Evolutionary conservation across 768 basidiomycete species (phyloP), one percentile per base, ranked within the genome.

Genomic region (Crepidotus variabilis): DNA sequence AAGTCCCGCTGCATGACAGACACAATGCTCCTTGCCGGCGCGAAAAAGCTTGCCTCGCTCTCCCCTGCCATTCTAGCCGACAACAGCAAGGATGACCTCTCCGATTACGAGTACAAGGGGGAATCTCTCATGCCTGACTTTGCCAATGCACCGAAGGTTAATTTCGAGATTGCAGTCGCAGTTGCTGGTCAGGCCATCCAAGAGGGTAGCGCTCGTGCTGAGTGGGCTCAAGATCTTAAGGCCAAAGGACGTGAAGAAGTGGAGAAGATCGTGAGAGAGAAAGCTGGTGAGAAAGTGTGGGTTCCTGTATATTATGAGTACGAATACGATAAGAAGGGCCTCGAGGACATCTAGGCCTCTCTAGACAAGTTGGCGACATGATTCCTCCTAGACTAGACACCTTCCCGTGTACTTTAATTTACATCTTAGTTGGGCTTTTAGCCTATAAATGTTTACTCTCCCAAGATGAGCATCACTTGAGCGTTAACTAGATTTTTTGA

Each of bases 1-100:
- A 74, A 85, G 57, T 84, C 89, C 0, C 75, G 80, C 5, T 71
- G 66, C 7, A 77, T 95, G 62, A 86, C 89, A 1, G 90, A 93
- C 68, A 81, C 78, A n/a, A 94, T 95, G 93, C 88, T 95, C 67
- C 85, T 92, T 39, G 88, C 88, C 2, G 92, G 89, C 8, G 84
- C 90, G 0, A 78, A 75, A 23, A 81, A 85, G 11, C 85, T 95
- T 35, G 90, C 92, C 0, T 75, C 82, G 7, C 80, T 94, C 45
- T 84, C 91, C 0, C 92, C 92, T 1, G 92, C 71, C 1, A 60
- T 72, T 24, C 55, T 18, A 18, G 52, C 50, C 13, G 51, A 56
- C 16, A 54, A 60, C 32, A 55, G 59, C 23, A 49, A 32, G 10
- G 36, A 50, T 80, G 88, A 65, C 3, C 10, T 28, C n/a, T n/a